A percentile compares a stretch with the other conserved stretches of the same genome.
phyloP scores from a whole-genome alignment of 2,329 filamentous ascomycete species.

The Neofusicoccum parvum region DNA sequence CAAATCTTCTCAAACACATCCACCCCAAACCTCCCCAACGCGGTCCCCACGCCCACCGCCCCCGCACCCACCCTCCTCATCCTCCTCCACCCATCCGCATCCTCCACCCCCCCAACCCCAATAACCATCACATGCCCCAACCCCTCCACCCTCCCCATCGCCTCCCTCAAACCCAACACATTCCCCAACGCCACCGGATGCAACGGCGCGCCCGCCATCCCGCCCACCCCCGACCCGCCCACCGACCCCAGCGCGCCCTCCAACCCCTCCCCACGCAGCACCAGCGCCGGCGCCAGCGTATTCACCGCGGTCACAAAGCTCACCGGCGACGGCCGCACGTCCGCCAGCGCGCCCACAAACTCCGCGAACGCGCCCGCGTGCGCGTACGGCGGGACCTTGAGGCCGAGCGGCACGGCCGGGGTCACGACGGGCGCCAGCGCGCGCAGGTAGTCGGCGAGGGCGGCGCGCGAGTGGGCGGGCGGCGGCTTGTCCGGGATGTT shows the following conservation, averaged over 20 bases:
- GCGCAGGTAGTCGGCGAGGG: conserved; percentile 59
- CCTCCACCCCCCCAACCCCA: conserved; percentile 31
- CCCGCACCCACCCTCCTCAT: conserved; percentile 69
- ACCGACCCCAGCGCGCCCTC: conserved; percentile 27
- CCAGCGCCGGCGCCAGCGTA: conserved; percentile 69
- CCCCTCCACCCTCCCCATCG: conserved; percentile 56
- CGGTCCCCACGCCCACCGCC: conserved; percentile 70
- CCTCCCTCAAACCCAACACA: conserved; percentile 64
- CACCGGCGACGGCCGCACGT: conserved; percentile 44
- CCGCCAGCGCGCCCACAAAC: conserved; percentile 56
- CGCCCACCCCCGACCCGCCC: conserved; percentile 62
- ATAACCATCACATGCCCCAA: conserved; percentile 40
- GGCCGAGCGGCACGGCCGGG: conserved; percentile 54
- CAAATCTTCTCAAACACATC: conserved; percentile 63
- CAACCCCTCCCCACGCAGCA: conserved; percentile 44
- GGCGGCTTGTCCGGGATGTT: conserved; percentile 71
- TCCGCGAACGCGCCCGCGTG: conserved; percentile 65
- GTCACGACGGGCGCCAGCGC: conserved; percentile 40
- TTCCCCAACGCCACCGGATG: conserved; percentile 77
- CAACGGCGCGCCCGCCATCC: conserved; percentile 70
- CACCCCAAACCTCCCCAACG: conserved; percentile 65
- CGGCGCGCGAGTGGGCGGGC: conserved; percentile 64
- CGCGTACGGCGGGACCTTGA: conserved; percentile 79
- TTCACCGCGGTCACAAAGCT: conserved; percentile 76
- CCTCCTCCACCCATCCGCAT: conserved; percentile 62